Evolutionary conservation across 2,329 filamentous ascomycete species (phyloP).

Genomic region (Westerdykella aurantiaca): DNA sequence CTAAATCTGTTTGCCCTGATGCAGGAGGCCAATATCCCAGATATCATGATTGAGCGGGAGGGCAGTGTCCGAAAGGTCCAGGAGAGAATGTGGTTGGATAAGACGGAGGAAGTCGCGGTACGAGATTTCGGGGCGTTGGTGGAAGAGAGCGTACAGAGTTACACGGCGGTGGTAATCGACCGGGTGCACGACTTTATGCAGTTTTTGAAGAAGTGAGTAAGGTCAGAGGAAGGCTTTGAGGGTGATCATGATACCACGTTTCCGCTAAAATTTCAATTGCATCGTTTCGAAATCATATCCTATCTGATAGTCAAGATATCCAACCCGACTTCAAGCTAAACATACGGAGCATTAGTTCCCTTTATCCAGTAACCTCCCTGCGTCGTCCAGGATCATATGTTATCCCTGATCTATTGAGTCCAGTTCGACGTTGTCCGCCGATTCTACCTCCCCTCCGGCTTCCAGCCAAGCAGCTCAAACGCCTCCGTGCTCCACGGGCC

Average conservation of each 20-base stretch:
- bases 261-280: too few species aligned
- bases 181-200: constrained; percentile 90
- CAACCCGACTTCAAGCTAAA: not conserved
- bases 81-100: constrained; percentile 86
- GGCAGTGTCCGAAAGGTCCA: constrained; percentile 93
- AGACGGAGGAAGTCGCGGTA: constrained; percentile 88
- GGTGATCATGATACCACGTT: too few species aligned
- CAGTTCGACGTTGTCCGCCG: not conserved
- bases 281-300: too few species aligned
- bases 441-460: constrained; percentile 38
- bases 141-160: constrained; percentile 74
- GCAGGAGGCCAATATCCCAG: constrained; percentile 95
- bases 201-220: constrained; percentile 61
- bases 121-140: constrained; percentile 83
- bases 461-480: constrained; percentile 59
- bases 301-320: not conserved
- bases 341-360: not conserved
- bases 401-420: not conserved
- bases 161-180: constrained; percentile 91
- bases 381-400: not conserved
- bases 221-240: not conserved
- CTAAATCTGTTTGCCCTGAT: constrained; percentile 94
- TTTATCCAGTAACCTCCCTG: not conserved
- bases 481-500: constrained; percentile 67
- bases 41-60: constrained; percentile 80